phyloP scores from a whole-genome alignment of 768 basidiomycete species.

The Clitopilus hobsonii region DNA sequence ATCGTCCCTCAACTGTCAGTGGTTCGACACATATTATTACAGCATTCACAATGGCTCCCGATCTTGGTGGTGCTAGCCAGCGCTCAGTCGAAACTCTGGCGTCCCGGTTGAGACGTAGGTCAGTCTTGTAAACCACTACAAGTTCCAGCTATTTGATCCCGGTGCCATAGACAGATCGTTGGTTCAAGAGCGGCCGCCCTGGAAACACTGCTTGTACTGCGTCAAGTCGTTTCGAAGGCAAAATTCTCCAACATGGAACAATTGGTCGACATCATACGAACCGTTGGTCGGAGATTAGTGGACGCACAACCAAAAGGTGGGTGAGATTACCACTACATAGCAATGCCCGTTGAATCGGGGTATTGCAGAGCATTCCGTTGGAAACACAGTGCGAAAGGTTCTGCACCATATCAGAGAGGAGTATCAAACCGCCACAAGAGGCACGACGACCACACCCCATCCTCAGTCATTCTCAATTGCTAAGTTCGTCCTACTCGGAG shows the following conservation, averaged over 20 bases:
- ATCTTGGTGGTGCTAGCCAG: constrained; percentile 30
- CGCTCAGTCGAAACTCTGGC: constrained; percentile 66
- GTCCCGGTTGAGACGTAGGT: constrained; percentile 70
- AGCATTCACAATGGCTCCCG: not conserved
- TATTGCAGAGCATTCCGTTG: constrained; percentile 81
- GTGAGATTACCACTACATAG: constrained; percentile 6
- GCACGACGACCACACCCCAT: constrained; percentile 30
- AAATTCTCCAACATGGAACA: constrained; percentile 86
- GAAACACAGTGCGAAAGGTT: constrained; percentile 91
- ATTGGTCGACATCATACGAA: constrained; percentile 72
- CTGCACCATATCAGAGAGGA: constrained; percentile 95
- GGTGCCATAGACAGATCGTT: constrained; percentile 70
- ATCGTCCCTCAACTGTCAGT: not conserved
- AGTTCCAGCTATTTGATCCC: constrained; percentile 1
- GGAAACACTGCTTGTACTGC: constrained; percentile 83
- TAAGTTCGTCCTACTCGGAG: constrained; percentile 79
- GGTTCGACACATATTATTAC: not conserved
- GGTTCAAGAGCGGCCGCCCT: constrained; percentile 87
- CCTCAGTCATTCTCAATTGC: constrained; percentile 62
- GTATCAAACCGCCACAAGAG: constrained; percentile 74
- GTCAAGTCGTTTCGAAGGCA: constrained; percentile 85
- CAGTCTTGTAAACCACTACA: constrained; percentile 18
- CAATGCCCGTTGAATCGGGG: not conserved
- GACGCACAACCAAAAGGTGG: constrained; percentile 95
- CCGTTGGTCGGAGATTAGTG: constrained; percentile 73